Conservation (phyloP, 805 yeast species). For the Crinitomyces ghanaensis region DNA sequence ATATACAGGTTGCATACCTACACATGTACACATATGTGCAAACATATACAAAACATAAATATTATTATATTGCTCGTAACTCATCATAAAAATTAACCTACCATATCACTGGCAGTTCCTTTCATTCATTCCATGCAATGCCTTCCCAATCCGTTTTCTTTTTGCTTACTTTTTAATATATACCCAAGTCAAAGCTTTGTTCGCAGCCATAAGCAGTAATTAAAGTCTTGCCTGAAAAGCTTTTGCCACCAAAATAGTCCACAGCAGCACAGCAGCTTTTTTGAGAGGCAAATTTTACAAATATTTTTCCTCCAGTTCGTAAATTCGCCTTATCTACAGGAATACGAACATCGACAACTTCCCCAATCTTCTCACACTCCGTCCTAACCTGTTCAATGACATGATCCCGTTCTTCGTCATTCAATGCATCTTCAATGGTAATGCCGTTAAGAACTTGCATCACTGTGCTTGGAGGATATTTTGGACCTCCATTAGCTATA, state of each 20-base stretch:
- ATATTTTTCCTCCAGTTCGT: slow-evolving; percentile 52
- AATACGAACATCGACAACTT: slow-evolving; percentile 41
- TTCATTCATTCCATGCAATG: too few species aligned
- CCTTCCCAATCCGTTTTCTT: too few species aligned
- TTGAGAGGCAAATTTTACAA: slow-evolving; percentile 46
- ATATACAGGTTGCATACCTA: too few species aligned
- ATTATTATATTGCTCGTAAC: too few species aligned
- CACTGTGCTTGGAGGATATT: slow-evolving; percentile 28
- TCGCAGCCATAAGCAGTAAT: slow-evolving; percentile 53
- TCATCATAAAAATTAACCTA: too few species aligned
- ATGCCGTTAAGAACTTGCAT: slow-evolving; percentile 57
- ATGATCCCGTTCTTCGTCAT: slow-evolving; percentile 37
- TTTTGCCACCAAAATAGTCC: slow-evolving; percentile 48
- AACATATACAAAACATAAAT: too few species aligned
- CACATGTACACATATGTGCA: too few species aligned
- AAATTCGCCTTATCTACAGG: slow-evolving; percentile 37
- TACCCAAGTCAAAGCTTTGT: slow-evolving; percentile 31
- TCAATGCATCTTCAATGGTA: slow-evolving; percentile 50
- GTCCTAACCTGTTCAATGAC: slow-evolving; percentile 40
- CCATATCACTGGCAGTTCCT: too few species aligned
- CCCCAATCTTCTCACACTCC: slow-evolving; percentile 42
- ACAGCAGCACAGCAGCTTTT: slow-evolving; percentile 46
- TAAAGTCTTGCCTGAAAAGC: slow-evolving; percentile 57
- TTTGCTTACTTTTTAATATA: slow-evolving; percentile 10
- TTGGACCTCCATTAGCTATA: slow-evolving; percentile 13